A percentile compares a stretch with the other conserved stretches of the same genome.
Conservation (phyloP, 208 protist genomes). For the Trypanosoma caninum region DNA sequence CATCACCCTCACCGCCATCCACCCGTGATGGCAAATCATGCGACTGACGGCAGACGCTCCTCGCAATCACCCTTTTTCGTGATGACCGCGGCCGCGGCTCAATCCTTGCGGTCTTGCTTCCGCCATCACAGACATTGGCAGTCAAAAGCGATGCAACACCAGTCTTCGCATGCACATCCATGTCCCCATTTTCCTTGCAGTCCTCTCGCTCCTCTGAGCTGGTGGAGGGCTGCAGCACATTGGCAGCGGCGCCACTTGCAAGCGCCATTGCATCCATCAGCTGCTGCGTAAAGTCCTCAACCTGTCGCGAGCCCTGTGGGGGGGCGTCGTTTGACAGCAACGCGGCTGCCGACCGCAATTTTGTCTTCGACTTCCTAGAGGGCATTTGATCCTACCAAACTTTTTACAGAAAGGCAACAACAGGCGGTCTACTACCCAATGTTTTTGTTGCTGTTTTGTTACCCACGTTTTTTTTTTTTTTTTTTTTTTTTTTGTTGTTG, state of each 20-base stretch:
- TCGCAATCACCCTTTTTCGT: too few species aligned
- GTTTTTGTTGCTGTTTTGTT: not conserved
- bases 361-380: not conserved
- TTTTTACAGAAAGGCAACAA: too few species aligned
- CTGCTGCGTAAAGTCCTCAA: slow-evolving; percentile 17
- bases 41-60: too few species aligned
- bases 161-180: too few species aligned
- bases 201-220: slow-evolving; percentile 11
- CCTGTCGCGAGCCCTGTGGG: not conserved
- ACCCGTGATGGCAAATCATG: too few species aligned
- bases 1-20: too few species aligned
- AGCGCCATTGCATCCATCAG: slow-evolving; percentile 13
- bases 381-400: too few species aligned
- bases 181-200: too few species aligned
- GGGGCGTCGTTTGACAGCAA: not conserved
- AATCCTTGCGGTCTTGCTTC: too few species aligned
- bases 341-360: not conserved
- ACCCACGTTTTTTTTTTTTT: not conserved
- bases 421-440: not conserved
- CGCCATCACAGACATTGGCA: too few species aligned
- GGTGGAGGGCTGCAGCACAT: slow-evolving; percentile 14
- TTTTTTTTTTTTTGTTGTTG: not conserved
- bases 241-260: not conserved
- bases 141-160: too few species aligned
- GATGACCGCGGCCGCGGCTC: too few species aligned